Evolutionary conservation across 2,329 filamentous ascomycete species (phyloP), one percentile per base, ranked within the genome.

Genomic region (Aureobasidium sp.): DNA sequence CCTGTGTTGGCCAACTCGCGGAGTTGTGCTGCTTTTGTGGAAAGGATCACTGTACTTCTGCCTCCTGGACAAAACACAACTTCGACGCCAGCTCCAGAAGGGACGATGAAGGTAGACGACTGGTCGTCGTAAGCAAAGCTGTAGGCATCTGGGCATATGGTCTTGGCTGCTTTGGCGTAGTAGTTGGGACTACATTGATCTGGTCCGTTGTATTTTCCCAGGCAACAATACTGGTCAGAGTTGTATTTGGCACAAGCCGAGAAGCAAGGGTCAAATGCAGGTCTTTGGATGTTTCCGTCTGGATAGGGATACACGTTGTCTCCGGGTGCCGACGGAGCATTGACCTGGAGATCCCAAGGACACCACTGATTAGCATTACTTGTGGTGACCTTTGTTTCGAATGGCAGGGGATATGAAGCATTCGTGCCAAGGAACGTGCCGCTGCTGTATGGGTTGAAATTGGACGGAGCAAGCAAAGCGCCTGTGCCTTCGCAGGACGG

Each of bases 131-230:
- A 82, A n/a, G 81, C 79, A 70, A 83, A 95, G 68, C 86, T 90
- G 74, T 94, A 95, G 2, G 89, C 89, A 73, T 95, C 90, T 0
- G 90, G 89, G 69, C 90, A 95, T 13, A 93, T 80, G 3, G 74
- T 75, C 76, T 95, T 94, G 57, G 88, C 87, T 11, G 78, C 78
- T 61, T 77, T 81, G 65, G 85, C 85, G 74, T 92, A 94, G 42
- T 81, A 74, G 54, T 84, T 84, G 2, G 87, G 84, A 62, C 79
- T 76, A 75, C 89, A 94, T 51, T 78, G 77, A 25, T 79, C 76
- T 2, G 87, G 81, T 40, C 80, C 79, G 67, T 86, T 78, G 73
- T 87, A 88, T 13, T 80, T 72, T 46, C 88, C 89, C 17, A 85
- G 85, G 72, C 90, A 94, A 75, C 90, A 95, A 70, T 93, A 88